These are phyloP conservation scores for Microstegium vimineum DNA, from an alignment of 176 grass and related monocot genomes.

Conservation along the genomic window DNA sequence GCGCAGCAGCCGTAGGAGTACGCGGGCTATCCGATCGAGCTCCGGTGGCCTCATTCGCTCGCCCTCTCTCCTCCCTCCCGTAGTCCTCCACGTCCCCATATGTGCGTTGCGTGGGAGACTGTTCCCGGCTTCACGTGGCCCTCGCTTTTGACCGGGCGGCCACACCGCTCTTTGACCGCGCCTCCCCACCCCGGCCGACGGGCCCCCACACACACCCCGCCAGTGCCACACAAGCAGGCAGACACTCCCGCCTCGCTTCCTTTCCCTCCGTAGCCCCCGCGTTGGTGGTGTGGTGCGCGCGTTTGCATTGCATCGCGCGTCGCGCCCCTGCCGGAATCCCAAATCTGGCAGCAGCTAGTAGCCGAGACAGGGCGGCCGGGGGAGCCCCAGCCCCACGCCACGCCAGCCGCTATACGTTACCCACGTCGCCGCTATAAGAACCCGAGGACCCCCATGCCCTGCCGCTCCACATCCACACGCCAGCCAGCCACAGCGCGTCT, in stretches of 20 bases:
- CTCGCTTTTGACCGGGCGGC: constrained; percentile 82
- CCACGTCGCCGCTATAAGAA: no score
- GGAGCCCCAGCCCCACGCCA: constrained; percentile 15
- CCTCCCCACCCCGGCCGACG: no score
- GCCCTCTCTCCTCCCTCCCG: not conserved
- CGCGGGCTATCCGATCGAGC: no score
- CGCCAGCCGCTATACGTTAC: no score
- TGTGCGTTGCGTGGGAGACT: constrained; percentile 77
- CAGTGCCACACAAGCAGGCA: not conserved
- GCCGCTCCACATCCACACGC: no score
- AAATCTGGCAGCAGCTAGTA: not conserved
- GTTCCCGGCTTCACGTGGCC: constrained; percentile 92
- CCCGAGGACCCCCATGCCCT: no score
- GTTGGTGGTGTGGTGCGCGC: not conserved
- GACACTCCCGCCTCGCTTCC: not conserved
- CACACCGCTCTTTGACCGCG: constrained; percentile 45
- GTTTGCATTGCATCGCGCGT: constrained; percentile 23
- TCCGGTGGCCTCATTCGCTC: not conserved
- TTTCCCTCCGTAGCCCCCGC: not conserved
- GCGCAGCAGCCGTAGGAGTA: not conserved
- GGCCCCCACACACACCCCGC: not conserved
- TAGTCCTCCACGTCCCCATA: constrained; percentile 14
- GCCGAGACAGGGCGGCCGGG: not conserved
- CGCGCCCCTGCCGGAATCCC: constrained; percentile 32
- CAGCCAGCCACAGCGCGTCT: not conserved